Conservation (phyloP, 2,329 filamentous ascomycete species). For the Trichophyton verrucosum region DNA sequence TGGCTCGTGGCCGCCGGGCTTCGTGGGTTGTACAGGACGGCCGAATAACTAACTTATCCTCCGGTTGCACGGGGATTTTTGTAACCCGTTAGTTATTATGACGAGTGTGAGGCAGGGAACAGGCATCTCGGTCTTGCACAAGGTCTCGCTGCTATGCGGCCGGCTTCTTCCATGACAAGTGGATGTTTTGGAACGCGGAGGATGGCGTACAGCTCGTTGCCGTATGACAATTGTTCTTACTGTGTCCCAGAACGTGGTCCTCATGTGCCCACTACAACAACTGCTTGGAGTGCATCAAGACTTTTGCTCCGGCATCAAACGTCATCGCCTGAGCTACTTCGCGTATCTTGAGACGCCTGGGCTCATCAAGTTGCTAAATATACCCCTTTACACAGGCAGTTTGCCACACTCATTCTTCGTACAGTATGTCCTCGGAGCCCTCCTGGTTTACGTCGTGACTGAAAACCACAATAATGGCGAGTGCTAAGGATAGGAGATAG, state of each 20-base stretch:
- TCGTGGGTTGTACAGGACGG: not conserved
- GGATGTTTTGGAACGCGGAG: not conserved
- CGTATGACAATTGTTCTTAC: conserved; percentile 2
- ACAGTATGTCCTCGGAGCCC: not conserved
- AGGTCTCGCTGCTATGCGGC: not conserved
- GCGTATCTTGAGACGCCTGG: not conserved
- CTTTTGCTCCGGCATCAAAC: not conserved
- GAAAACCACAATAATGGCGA: too few relatives aligned
- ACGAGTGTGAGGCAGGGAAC: not conserved
- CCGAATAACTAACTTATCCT: not conserved
- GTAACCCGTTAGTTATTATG: not conserved
- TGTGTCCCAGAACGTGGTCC: not conserved
- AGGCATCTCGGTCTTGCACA: not conserved
- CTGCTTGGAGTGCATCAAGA: not conserved
- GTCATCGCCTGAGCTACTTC: not conserved
- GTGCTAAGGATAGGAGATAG: too few relatives aligned
- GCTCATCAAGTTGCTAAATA: not conserved
- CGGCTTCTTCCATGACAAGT: not conserved
- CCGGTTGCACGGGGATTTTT: not conserved
- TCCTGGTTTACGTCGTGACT: too few relatives aligned
- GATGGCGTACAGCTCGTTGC: not conserved
- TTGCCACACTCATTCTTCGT: not conserved
- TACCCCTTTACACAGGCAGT: not conserved
- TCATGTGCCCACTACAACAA: not conserved
- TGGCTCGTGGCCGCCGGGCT: not conserved